phyloP scores from a whole-genome alignment of 225 moss, liverwort and hornwort species.

The Bryum argenteum region DNA sequence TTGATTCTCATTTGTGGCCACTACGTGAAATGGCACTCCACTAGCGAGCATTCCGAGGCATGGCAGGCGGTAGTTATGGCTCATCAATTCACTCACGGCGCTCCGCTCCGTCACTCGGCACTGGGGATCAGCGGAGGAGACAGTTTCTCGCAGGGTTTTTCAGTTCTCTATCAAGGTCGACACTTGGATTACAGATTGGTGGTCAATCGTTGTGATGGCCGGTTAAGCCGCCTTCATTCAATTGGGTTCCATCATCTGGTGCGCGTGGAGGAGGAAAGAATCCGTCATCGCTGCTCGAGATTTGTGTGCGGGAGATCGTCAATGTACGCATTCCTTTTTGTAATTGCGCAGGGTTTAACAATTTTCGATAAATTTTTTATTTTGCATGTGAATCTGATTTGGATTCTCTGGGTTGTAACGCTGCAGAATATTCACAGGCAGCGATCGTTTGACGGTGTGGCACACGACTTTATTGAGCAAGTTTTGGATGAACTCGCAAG shows the following conservation, averaged over 20 bases:
- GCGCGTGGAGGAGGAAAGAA: constrained; percentile 34
- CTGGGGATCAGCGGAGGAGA: too few species aligned
- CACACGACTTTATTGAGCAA: constrained; percentile 83
- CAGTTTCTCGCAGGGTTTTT: too few species aligned
- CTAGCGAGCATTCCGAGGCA: too few species aligned
- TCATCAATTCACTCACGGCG: too few species aligned
- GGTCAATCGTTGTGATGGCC: constrained; percentile 98
- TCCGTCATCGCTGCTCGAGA: constrained; percentile 68
- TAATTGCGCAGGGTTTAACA: constrained; percentile 8
- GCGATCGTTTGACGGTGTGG: constrained; percentile 63
- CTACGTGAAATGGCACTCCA: too few species aligned
- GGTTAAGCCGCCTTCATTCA: constrained; percentile 59
- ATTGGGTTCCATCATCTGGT: background rate
- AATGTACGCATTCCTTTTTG: constrained; percentile 44
- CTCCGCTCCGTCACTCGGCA: too few species aligned
- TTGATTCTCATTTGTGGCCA: too few species aligned
- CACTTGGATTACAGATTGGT: too few species aligned
- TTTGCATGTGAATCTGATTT: background rate
- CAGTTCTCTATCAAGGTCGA: too few species aligned
- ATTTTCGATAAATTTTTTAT: background rate
- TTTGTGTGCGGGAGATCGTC: constrained; percentile 68
- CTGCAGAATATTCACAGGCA: constrained; percentile 67
- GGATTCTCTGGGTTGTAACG: constrained; percentile 12
- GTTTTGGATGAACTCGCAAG: constrained; percentile 86
- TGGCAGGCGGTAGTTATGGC: too few species aligned